Evolutionary conservation across 2,329 filamentous ascomycete species (phyloP), one percentile per base, ranked within the genome.

Genomic region (Colletotrichum eremochloae): DNA sequence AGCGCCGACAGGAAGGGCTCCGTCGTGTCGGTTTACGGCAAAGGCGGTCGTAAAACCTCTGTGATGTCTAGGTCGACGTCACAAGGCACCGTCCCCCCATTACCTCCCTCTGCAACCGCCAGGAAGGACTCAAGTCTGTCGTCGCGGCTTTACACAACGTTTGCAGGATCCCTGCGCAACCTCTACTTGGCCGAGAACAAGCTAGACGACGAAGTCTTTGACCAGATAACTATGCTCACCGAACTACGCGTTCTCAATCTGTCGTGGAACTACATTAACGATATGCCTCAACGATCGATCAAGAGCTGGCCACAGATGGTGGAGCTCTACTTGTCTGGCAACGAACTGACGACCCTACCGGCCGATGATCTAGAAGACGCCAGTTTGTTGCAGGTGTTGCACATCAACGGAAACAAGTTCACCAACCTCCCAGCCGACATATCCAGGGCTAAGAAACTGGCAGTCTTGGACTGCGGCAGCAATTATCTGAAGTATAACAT

Each of bases 401-500:
- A 98, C 80, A 94, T 99, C 83, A 99, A 99, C 83, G 94, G 93
- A 80, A 99, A 99, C 84, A 96, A 97, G 80, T 99, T 99, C 80
- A 97, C 97, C 76, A 97, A 97, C 44, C 87, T 99, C 29, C 96
- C 96, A 2, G 96, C 96, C 11, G 96, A 99, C 80, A 92, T 99
- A 61, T 97, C 95, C 73, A 94, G 97, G 81, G 94, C 97, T 56
- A 94, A 95, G 82, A 96, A 96, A 81, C 88, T 99, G 36, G 92
- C 95, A 6, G 93, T 98, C 62, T 87, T 99, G 63, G 96, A 99
- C 82, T 97, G 97, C 74, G 96, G 95, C 73, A 98, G 94, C 86
- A 99, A 99, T 79, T 91, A 90, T 31, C 86, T 99, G 69, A 99
- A 98, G 82, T 99, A 99, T 88, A 99, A 99, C 80, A 97, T 99